Evolutionary conservation across 2,329 filamentous ascomycete genomes (phyloP), one percentile per base, ranked within the genome.

Genomic region (Trichoderma pleuroti): DNA sequence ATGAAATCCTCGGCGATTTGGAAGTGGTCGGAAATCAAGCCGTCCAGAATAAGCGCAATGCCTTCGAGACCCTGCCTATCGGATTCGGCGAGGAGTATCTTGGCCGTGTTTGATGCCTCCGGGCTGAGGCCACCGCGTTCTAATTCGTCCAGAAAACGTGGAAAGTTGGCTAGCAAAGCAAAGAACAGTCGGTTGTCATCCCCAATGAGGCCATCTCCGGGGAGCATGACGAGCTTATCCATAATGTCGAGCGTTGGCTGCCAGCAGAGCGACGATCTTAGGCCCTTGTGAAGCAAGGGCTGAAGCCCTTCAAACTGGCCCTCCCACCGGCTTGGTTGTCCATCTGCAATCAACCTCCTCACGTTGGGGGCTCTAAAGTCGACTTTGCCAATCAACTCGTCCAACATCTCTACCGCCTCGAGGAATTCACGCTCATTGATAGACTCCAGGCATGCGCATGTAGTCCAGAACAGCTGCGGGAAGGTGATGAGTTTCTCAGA

Each of bases 401-500:
- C 92, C 11, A 99, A 86, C 92, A 99, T 98, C 66, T 92, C 91
- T 14, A 98, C 84, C 26, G 93, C 94, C 78, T 98, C 96, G 72
- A 96, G 87, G 73, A 97, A 99, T 77, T 99, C 96, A 26, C 91
- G 88, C 81, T 99, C 97, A 74, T 98, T 97, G 77, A 98, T 97
- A 0, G 96, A 98, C 77, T 98, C 94, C 24, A 99, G 84, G 78
- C 96, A 99, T 12, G 96, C 96, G 76, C 94, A 98, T 0, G 93
- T 97, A 0, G 95, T 97, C 97, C 97, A 99, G 81, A 99, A 98
- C 1, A 99, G 84, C 77, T 98, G 95, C 2, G 96, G 96, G 74
- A 97, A 98, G n/a, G 90, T 90, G 61, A 97, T 82, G 2, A 99
- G 85, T 78, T 94, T 92, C 46, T 92, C 88, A 0, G 92, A 86